Conservation (phyloP, 2,329 filamentous ascomycete genomes). For the Plectosphaerella plurivora region DNA sequence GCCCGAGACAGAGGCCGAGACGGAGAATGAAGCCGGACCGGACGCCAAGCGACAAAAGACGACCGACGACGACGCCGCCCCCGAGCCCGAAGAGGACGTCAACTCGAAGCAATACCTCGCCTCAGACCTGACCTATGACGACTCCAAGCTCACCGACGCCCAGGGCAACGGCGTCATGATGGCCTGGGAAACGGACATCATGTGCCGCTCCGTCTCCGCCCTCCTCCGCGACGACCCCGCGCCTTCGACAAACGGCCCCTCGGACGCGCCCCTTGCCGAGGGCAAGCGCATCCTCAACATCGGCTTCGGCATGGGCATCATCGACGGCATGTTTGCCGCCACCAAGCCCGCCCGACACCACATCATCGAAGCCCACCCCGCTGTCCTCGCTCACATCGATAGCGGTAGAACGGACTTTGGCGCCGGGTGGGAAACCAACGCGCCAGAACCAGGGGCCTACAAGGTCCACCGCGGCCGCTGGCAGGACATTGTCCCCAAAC, state of each 20-base stretch:
- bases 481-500: conserved; percentile 71
- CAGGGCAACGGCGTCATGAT: conserved; percentile 88
- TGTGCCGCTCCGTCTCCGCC: conserved; percentile 69
- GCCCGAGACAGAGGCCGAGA: conserved; percentile 5
- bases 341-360: conserved; percentile 68
- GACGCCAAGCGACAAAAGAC: conserved; percentile 5
- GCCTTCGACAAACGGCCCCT: conserved; percentile 2
- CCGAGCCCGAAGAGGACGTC: conserved; percentile 40
- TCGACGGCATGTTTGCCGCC: conserved; percentile 71
- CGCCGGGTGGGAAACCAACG: conserved; percentile 47
- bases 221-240: conserved; percentile 42
- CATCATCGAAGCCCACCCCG: conserved; percentile 81
- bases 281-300: conserved; percentile 77
- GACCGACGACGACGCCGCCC: conserved; percentile 16
- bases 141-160: conserved; percentile 66
- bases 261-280: neutral
- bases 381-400: conserved; percentile 63
- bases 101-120: conserved; percentile 66
- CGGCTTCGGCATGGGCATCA: conserved; percentile 87
- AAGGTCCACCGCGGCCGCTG: conserved; percentile 71
- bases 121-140: conserved; percentile 60
- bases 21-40: conserved; percentile 23
- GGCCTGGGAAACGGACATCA: conserved; percentile 86
- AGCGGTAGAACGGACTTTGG: conserved; percentile 47
- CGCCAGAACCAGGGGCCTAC: conserved; percentile 61